Percentiles rank a stretch among this genome's conserved stretches.
Evolutionary conservation across 1,284 basidiomycete genomes (phyloP).

Genomic region (Ganoderma leucocontextum): DNA sequence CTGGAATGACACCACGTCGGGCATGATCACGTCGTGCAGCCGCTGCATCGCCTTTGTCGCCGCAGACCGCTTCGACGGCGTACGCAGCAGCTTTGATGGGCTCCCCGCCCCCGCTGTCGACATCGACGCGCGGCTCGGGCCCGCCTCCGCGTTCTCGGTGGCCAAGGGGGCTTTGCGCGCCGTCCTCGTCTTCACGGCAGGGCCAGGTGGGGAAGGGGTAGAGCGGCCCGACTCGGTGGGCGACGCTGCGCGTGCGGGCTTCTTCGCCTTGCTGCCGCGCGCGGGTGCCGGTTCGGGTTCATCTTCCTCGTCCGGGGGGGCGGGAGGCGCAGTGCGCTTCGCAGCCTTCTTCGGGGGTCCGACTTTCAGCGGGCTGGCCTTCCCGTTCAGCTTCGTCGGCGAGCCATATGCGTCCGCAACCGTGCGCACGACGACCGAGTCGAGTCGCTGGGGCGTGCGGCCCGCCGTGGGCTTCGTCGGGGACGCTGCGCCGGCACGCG

Average conservation of each 20-base stretch:
- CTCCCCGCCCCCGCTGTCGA: conserved; percentile 17
- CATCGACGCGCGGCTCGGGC: conserved; percentile 28
- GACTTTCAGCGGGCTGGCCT: conserved; percentile 15
- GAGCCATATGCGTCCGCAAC: conserved; percentile 30
- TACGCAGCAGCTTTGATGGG: conserved; percentile 29
- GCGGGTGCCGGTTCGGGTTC: conserved; percentile 1
- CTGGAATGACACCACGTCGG: conserved; percentile 75
- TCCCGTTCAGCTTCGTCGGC: conserved; percentile 24
- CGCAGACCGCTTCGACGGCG: conserved; percentile 59
- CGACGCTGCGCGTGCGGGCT: conserved; percentile 13
- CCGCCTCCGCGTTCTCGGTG: conserved; percentile 22
- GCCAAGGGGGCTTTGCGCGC: conserved; percentile 10
- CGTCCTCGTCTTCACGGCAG: conserved; percentile 9
- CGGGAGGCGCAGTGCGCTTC: not conserved
- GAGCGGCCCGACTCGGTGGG: conserved; percentile 16
- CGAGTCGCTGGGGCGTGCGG: conserved; percentile 21
- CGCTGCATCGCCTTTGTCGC: conserved; percentile 70
- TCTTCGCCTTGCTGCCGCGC: conserved; percentile 16
- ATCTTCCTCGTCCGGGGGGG: conserved; percentile 2
- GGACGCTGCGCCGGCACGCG: conserved; percentile 10
- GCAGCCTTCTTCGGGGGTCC: conserved; percentile 19
- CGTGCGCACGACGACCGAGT: conserved; percentile 34
- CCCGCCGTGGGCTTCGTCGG: conserved; percentile 4
- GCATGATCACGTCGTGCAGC: conserved; percentile 76
- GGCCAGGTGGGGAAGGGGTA: conserved; percentile 14